phyloP scores from a whole-genome alignment of 2,329 filamentous ascomycete species.

The Aspergillus bombycis region DNA sequence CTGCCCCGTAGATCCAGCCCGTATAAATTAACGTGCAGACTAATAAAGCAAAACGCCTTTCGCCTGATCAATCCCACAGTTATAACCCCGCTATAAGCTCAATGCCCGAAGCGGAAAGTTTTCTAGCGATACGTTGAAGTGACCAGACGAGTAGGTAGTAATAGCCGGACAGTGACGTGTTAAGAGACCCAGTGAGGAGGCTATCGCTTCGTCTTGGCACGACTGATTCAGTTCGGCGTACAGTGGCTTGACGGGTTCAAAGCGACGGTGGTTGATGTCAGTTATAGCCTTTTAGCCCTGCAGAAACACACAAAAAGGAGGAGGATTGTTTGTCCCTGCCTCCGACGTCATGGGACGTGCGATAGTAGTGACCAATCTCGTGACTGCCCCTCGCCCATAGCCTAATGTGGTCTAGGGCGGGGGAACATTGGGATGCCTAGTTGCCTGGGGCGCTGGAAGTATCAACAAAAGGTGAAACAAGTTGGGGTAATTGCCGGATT shows the following conservation, averaged over 20 bases:
- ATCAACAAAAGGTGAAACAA: neutral
- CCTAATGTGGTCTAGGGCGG: constrained; percentile 25
- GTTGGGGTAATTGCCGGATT: neutral
- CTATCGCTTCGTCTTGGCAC: constrained; percentile 7
- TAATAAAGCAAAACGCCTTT: constrained; percentile 4
- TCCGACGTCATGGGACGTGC: constrained; percentile 25
- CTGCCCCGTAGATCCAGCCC: neutral
- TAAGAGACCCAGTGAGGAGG: constrained; percentile 13
- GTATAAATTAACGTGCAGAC: neutral
- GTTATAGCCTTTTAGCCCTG: neutral
- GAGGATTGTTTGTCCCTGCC: constrained; percentile 3
- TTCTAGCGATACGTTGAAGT: neutral
- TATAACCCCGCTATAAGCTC: neutral
- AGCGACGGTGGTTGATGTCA: neutral
- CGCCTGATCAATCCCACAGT: neutral
- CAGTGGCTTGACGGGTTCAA: neutral
- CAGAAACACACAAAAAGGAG: neutral
- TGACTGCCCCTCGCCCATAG: constrained; percentile 25
- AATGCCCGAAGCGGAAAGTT: neutral
- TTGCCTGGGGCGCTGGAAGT: constrained; percentile 3
- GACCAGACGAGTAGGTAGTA: neutral
- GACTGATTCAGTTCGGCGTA: constrained; percentile 1
- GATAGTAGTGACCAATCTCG: constrained; percentile 17
- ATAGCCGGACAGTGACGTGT: constrained; percentile 19
- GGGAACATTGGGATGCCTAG: constrained; percentile 9